Percentiles rank a stretch among this genome's conserved stretches.
phyloP scores from a whole-genome alignment of 2,329 filamentous ascomycete species.

The Pezizomycotina sp. region DNA sequence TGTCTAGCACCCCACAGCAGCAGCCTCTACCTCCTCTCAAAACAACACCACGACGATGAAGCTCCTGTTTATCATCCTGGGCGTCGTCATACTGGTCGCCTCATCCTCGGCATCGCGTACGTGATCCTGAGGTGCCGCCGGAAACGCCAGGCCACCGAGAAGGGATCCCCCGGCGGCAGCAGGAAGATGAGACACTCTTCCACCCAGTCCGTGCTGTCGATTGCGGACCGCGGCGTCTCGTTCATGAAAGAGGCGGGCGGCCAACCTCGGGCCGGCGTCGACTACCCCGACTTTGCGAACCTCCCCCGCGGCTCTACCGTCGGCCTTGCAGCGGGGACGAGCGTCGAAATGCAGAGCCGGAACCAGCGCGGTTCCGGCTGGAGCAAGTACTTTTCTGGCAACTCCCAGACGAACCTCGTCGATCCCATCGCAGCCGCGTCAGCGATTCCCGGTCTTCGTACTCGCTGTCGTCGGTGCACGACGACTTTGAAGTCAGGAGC shows the following conservation, averaged over 20 bases:
- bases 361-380: constrained; percentile 22
- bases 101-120: constrained; percentile 19
- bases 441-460: constrained; percentile 18
- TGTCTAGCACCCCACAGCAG: constrained; percentile 2
- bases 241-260: constrained; percentile 24
- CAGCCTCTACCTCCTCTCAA: constrained; percentile 5
- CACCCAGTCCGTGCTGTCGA: constrained; percentile 20
- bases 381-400: constrained; percentile 25
- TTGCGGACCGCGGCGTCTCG: constrained; percentile 24
- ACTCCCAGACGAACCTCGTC: constrained; percentile 23
- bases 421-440: constrained; percentile 14
- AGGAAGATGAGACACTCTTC: constrained; percentile 7
- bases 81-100: constrained; percentile 19
- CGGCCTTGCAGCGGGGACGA: constrained; percentile 13
- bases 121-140: constrained; percentile 20
- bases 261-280: constrained; percentile 11
- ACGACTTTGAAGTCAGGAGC: constrained; percentile 16
- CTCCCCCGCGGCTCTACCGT: constrained; percentile 11
- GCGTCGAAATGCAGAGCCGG: constrained; percentile 16
- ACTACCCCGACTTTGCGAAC: constrained; percentile 12
- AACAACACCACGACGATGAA: constrained; percentile 21
- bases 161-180: constrained; percentile 5
- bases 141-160: constrained; percentile 16
- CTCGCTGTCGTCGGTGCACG: constrained; percentile 16
- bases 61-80: constrained; percentile 23